Evolutionary conservation across 257 asterid species (phyloP).

Genomic region (Nyctanthes arbortristis): DNA sequence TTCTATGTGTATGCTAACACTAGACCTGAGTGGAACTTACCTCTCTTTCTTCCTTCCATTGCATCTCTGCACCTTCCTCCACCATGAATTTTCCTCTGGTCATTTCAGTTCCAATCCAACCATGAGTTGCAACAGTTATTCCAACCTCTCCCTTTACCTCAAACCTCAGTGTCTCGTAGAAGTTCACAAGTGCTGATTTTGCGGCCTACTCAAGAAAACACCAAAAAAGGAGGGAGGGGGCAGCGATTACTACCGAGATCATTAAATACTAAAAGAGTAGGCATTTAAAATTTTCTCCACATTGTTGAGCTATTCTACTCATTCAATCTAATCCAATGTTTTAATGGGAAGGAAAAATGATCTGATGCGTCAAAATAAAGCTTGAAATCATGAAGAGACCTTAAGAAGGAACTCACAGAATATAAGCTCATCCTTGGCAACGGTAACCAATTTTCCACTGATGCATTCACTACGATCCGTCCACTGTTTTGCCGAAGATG

Average conservation of each 20-base stretch:
- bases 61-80: constrained; percentile 98
- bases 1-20: background rate
- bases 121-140: constrained; percentile 82
- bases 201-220: constrained; percentile 58
- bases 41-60: constrained; percentile 95
- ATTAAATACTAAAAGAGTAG: background rate
- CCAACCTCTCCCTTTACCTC: constrained; percentile 76
- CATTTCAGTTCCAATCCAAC: constrained; percentile 90
- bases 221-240: background rate
- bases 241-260: background rate
- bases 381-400: background rate
- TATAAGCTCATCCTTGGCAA: constrained; percentile 95
- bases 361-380: background rate
- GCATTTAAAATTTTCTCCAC: background rate
- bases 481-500: constrained; percentile 70
- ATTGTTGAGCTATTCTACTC: background rate
- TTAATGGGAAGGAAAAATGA: background rate
- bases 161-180: constrained; percentile 81
- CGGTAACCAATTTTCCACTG: constrained; percentile 91
- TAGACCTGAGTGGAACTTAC: constrained; percentile 30
- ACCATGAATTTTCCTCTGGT: constrained; percentile 70
- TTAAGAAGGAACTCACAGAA: constrained; percentile 49
- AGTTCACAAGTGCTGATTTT: constrained; percentile 75
- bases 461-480: constrained; percentile 75
- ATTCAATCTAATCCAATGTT: background rate